Evolutionary conservation across 208 protist genomes (phyloP).

Genomic region (Trypanosoma cruzi): DNA sequence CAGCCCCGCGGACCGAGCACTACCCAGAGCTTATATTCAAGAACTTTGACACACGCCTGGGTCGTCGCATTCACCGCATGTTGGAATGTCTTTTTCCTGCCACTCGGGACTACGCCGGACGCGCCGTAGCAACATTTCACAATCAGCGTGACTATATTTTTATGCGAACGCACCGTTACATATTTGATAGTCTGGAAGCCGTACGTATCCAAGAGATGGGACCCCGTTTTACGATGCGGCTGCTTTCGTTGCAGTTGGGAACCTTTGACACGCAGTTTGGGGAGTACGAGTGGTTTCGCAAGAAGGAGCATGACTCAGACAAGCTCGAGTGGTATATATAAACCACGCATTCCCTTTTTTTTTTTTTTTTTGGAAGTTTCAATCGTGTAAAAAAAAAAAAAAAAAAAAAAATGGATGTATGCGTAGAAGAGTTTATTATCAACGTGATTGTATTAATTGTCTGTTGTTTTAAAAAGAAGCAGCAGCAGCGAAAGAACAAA

Average conservation of each 20-base stretch:
- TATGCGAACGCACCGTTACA: constrained; percentile 92
- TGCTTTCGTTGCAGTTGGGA: constrained; percentile 91
- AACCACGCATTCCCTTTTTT: not conserved
- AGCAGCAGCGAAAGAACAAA: constrained; percentile 1
- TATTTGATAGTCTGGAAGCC: constrained; percentile 89
- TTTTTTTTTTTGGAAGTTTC: constrained; percentile 11
- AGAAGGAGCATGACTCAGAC: constrained; percentile 91
- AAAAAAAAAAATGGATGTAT: not conserved
- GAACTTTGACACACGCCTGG: constrained; percentile 93
- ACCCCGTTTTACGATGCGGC: constrained; percentile 89
- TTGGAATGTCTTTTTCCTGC: constrained; percentile 91
- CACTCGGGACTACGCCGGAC: constrained; percentile 87
- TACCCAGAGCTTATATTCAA: constrained; percentile 95
- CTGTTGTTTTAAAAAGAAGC: not conserved
- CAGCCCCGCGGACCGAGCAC: constrained; percentile 87
- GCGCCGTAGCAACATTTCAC: constrained; percentile 93
- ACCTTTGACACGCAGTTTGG: constrained; percentile 93
- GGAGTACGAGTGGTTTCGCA: constrained; percentile 95
- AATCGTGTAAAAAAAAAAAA: constrained; percentile 15
- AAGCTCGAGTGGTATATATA: constrained; percentile 93
- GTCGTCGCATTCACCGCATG: constrained; percentile 84
- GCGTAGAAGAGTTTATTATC: not conserved
- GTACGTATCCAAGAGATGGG: constrained; percentile 94
- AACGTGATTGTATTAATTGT: not conserved
- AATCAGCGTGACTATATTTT: constrained; percentile 96